Conservation (phyloP, 2,329 filamentous ascomycete genomes). For the Pyrenochaeta sp. region DNA sequence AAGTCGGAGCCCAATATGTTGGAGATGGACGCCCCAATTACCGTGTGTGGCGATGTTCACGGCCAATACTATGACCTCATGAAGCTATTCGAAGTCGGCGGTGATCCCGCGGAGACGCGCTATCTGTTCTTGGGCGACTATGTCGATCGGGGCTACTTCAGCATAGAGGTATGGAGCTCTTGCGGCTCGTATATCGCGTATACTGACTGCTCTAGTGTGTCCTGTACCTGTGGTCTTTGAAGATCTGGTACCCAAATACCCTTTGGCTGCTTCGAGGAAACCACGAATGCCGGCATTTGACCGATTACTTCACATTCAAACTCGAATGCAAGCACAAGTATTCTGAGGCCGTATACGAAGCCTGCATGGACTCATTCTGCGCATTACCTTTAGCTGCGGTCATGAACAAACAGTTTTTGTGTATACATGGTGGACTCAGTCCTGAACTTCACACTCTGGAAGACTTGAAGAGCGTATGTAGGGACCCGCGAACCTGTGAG, state of each 20-base stretch:
- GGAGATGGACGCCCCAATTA: constrained; percentile 99
- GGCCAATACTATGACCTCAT: constrained; percentile 99
- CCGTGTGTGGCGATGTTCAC: constrained; percentile 97
- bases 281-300: constrained; percentile 98
- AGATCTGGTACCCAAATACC: constrained; percentile 98
- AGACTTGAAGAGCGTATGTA: constrained; percentile 82
- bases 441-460: constrained; percentile 96
- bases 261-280: constrained; percentile 97
- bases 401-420: constrained; percentile 99
- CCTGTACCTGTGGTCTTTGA: constrained; percentile 95
- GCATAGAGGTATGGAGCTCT: constrained; percentile 74
- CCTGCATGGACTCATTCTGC: constrained; percentile 99
- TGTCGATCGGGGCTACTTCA: constrained; percentile 98
- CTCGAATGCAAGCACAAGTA: constrained; percentile 99
- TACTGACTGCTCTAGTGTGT: constrained; percentile 71
- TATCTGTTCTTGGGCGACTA: constrained; percentile 99
- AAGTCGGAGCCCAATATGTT: constrained; percentile 92
- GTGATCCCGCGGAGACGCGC: constrained; percentile 92
- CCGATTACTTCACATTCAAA: constrained; percentile 99
- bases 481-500: neutral
- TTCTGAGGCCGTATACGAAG: constrained; percentile 93
- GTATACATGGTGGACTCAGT: constrained; percentile 95
- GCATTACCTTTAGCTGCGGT: constrained; percentile 89
- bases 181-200: neutral
- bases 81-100: constrained; percentile 99